Evolutionary conservation across 805 yeast species (phyloP).

Genomic region (Metschnikowia dekortorum): DNA sequence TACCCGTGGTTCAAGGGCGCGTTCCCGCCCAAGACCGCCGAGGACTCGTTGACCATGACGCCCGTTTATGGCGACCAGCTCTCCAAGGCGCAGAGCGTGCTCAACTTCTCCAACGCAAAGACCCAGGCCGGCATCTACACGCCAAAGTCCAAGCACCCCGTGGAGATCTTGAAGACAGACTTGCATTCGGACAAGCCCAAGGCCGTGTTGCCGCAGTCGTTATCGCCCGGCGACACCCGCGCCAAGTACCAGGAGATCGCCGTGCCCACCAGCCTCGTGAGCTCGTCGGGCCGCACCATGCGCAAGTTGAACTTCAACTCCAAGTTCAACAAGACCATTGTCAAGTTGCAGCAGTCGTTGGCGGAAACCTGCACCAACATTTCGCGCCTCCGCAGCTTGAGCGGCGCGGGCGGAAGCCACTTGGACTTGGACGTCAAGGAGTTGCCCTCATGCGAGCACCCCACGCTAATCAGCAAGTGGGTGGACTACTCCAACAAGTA

Average conservation of each 20-base stretch:
- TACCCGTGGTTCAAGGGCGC: conserved; percentile 86
- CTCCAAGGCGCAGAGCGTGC: conserved; percentile 55
- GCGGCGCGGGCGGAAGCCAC: conserved; percentile 21
- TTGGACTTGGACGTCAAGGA: conserved; percentile 28
- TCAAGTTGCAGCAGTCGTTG: conserved; percentile 33
- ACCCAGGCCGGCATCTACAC: conserved; percentile 58
- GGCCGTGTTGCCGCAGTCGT: conserved; percentile 76
- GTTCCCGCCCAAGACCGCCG: conserved; percentile 70
- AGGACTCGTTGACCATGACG: conserved; percentile 54
- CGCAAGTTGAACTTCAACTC: conserved; percentile 38
- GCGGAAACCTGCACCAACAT: conserved; percentile 36
- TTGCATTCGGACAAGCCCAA: conserved; percentile 64
- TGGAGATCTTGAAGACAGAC: conserved; percentile 65
- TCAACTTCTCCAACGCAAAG: conserved; percentile 65
- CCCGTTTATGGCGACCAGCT: conserved; percentile 52
- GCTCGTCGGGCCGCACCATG: conserved; percentile 22
- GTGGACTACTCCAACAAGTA: conserved; percentile 95
- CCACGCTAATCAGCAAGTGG: conserved; percentile 87
- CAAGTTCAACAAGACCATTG: conserved; percentile 35
- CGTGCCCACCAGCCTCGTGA: conserved; percentile 25
- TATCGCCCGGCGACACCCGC: conserved; percentile 90
- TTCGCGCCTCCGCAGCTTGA: conserved; percentile 39
- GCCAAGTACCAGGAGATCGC: conserved; percentile 77
- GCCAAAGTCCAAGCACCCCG: conserved; percentile 54
- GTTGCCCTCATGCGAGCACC: conserved; percentile 48